Base-by-base conservation (phyloP, 2,329 filamentous ascomycete species). In the Diaporthe sp. region DNA sequence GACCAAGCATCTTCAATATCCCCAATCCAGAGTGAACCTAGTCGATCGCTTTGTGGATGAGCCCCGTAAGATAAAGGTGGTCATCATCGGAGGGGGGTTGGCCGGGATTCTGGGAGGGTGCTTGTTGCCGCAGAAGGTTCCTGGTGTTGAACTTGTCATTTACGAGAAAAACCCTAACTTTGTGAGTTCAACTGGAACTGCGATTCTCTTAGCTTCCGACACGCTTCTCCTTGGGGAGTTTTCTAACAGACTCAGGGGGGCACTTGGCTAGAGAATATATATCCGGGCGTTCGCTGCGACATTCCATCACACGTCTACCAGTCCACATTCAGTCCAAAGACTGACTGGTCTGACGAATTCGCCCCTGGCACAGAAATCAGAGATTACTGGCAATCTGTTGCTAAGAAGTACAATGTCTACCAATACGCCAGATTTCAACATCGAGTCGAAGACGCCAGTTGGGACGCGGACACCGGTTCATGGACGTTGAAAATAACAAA, bases 221-320 rank as follows among this genome's bases (percentile, higher is more conserved):
- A 8, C 4, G 9, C 35, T 17, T 42, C 5, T 35, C 1, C 22
- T 15, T 27, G 37, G 9, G 47, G 47, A 50, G 19, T n/a, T 42
- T 72, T 53, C 77, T 66, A 73, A 70, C 59, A 42, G 12, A 39
- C 1, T 71, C 47, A 87, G 84, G 87, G 87, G 39, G 87, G 88
- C 1, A 89, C 86, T 4, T 90, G 88, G 88, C 84, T 87, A 65
- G 87, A 88, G 74, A 90, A 89, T 71, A 79, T 85, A 5, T 93
- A 93, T 76, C 91, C 91, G 0, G 92, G 74, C 44, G 90, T 93
- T 0, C 84, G 91, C 55, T 94, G 92, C 77, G 92, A 94, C 79
- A 89, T 94, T 19, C 91, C 92, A 0, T 89, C 92, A 0, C 91
- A 93, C 79, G 91, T 92, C 27, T 94, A 94, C 78, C 92, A 94